Percentiles rank a stretch among this genome's conserved stretches.
Conservation (phyloP, 176 grass and related monocot species). For the Triticum urartu region DNA sequence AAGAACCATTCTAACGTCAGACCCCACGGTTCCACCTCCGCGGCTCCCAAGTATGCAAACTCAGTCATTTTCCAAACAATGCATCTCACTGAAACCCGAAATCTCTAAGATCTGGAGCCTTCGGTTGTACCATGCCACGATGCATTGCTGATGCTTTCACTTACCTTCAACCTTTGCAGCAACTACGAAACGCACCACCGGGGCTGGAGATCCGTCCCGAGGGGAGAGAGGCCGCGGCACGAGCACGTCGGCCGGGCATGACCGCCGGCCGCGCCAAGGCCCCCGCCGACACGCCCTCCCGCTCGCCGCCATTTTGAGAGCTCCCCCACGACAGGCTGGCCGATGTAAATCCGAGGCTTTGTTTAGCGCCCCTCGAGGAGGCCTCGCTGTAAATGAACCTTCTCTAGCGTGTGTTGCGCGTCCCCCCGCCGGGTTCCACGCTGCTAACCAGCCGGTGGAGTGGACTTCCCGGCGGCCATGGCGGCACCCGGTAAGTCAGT, state of each 20-base stretch:
- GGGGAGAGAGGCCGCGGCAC: conserved; percentile 27
- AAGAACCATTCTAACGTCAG: conserved; percentile 48
- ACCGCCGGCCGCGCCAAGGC: neutral
- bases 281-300: neutral
- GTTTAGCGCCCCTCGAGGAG: neutral
- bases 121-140: neutral
- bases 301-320: conserved; percentile 38
- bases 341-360: conserved; percentile 37
- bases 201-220: conserved; percentile 26
- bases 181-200: conserved; percentile 24
- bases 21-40: conserved; percentile 29
- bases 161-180: conserved; percentile 30
- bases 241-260: neutral
- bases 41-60: conserved; percentile 54
- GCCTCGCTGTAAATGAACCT: conserved; percentile 45
- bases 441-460: conserved; percentile 37
- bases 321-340: neutral
- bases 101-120: neutral
- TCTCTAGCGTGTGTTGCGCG: neutral
- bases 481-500: conserved; percentile 16
- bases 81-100: neutral
- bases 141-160: neutral
- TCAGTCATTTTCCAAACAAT: neutral
- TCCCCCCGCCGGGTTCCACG: conserved; percentile 1
- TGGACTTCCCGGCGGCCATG: conserved; percentile 21